These are phyloP conservation scores for Huntiella savannae DNA, from an alignment of 2,329 filamentous ascomycete species.

Conservation along the genomic window DNA sequence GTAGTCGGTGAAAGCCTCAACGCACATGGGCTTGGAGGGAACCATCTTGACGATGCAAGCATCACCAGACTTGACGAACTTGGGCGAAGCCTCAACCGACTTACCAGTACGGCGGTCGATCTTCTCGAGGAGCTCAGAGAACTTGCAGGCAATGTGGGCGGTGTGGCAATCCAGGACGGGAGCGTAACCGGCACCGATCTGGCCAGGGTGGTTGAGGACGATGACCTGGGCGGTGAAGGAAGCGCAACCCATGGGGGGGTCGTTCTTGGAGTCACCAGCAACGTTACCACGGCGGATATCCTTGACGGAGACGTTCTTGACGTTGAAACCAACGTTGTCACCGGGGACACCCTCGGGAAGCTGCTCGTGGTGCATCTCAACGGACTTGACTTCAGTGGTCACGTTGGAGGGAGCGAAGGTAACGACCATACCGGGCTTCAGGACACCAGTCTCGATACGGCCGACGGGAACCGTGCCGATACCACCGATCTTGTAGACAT, in stretches of 20 bases:
- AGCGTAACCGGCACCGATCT: constrained; percentile 97
- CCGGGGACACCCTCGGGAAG: constrained; percentile 83
- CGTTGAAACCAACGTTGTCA: constrained; percentile 99
- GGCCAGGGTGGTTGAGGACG: constrained; percentile 99
- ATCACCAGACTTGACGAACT: constrained; percentile 99
- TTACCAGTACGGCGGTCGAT: constrained; percentile 99
- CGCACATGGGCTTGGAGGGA: constrained; percentile 99
- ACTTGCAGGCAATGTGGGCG: constrained; percentile 99
- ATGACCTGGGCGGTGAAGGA: constrained; percentile 99
- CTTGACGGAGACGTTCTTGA: constrained; percentile 99
- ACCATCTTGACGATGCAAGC: constrained; percentile 99
- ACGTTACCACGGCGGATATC: constrained; percentile 99
- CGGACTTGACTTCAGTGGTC: constrained; percentile 99
- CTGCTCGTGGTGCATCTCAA: constrained; percentile 99
- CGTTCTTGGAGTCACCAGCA: constrained; percentile 99
- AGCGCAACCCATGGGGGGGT: constrained; percentile 73
- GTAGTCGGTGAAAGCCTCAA: constrained; percentile 99
- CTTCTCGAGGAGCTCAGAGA: constrained; percentile 98
- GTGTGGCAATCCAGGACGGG: constrained; percentile 99
- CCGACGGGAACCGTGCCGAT: constrained; percentile 99
- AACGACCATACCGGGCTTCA: constrained; percentile 84
- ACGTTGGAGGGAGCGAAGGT: constrained; percentile 97
- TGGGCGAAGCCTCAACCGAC: constrained; percentile 75
- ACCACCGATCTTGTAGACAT: constrained; percentile 99
- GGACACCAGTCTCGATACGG: constrained; percentile 98